Evolutionary conservation across 768 basidiomycete species (phyloP), one percentile per base, ranked within the genome.

Genomic region (Boletus rex-veris): DNA sequence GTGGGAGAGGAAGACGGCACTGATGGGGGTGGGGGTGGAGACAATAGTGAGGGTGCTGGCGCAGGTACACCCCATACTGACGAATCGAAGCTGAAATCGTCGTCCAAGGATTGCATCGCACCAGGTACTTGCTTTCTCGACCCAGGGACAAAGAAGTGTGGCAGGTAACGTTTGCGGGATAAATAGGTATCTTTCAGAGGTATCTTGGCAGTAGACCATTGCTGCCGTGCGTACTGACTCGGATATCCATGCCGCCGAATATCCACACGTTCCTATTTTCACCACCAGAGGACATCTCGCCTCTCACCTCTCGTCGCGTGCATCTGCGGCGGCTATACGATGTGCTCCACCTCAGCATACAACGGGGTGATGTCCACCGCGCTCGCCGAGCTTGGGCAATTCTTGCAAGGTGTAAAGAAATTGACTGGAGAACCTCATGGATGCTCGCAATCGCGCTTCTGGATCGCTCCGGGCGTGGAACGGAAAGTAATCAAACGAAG

Each of bases 261-360:
- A 61, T 74, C 54, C 77, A 79, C 62, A 62, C 60, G 31, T 89
- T 86, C 71, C 71, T 89, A 46, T 92, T 90, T 68, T 75, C 79
- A 42, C 80, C 81, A 26, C 73, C 80, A n/a, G 72, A 75, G 48
- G 72, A 77, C 9, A 80, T 77, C 58, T 64, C 62, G 19, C 77
- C 82, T 49, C 68, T 66, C 11, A 82, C 82, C 2, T 71, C 84
- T 37, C 78, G 90, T 30, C 86, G 83, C 69, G 73, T 85, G 5
- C 90, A 92, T 66, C 76, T 92, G 43, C 80, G 85, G 38, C 83
- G 88, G 21, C 73, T 93, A 3, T 82, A 82, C 64, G 91, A 93
- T 70, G 63, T 92, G 15, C 70, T 93, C 24, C 82, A 91, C 43
- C 71, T 92, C 38, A 83, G 76, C 59, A 73, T 92, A 30, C 86